Conservation (phyloP, 1,284 basidiomycete species). For the Spongispora temasekensis region DNA sequence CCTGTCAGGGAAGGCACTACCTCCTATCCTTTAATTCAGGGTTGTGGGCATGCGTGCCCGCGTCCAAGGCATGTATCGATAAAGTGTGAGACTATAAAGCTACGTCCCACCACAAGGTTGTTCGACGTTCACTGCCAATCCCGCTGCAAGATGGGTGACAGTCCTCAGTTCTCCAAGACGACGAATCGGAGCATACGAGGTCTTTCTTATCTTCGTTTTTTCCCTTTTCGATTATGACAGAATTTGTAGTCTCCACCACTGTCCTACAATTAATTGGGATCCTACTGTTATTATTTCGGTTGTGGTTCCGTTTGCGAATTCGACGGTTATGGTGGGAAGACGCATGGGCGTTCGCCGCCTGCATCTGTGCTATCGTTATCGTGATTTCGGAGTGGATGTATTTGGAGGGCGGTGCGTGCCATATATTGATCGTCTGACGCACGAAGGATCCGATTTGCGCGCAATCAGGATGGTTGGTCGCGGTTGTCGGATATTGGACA, state of each 20-base stretch:
- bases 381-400: slow-evolving; percentile 19
- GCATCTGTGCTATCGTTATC: slow-evolving; percentile 7
- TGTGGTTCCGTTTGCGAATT: slow-evolving; percentile 19
- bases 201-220: neutral
- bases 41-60: neutral
- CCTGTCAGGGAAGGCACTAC: no score
- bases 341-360: slow-evolving; percentile 22
- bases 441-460: neutral
- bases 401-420: slow-evolving; percentile 14
- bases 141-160: neutral
- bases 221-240: slow-evolving; percentile 11
- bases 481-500: slow-evolving; percentile 18
- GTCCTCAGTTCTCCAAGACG: slow-evolving; percentile 14
- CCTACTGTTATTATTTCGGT: slow-evolving; percentile 16
- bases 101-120: neutral
- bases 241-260: slow-evolving; percentile 8
- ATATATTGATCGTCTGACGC: neutral
- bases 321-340: slow-evolving; percentile 27
- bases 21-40: neutral
- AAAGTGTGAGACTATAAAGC: slow-evolving; percentile 13
- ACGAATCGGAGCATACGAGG: slow-evolving; percentile 16
- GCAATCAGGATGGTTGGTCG: slow-evolving; percentile 6
- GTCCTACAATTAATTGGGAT: slow-evolving; percentile 16
- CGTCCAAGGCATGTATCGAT: slow-evolving; percentile 1
- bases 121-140: neutral